Base-by-base conservation (phyloP, 1,284 basidiomycete species). In the Xerocomus amazonicus region DNA sequence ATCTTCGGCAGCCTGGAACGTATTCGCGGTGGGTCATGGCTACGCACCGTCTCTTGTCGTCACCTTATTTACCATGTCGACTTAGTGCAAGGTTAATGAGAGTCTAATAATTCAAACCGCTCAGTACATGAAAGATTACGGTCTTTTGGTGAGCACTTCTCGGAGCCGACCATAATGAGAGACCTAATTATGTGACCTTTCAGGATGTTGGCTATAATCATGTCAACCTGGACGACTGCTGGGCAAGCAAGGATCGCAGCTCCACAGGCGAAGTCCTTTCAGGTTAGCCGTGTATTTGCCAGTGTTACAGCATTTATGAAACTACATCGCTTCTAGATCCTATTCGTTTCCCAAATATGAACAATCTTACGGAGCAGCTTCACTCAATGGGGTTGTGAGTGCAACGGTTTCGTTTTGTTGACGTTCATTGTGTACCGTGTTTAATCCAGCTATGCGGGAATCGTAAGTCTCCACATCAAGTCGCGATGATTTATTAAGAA, bases 181-280 rank as follows among this genome's bases (percentile, higher is more conserved):
- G 26, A 31, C 41, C 16, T 32, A 12, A 42, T 53, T 23, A 56
- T 40, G n/a, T 17, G 19, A 23, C 19, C 13, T 17, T 27, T 27
- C 32, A 81, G 77, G 75, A 76, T 48, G 68, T 68, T 45, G 80
- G 80, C 0, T 82, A 81, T 59, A 70, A 72, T 38, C 67, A 77
- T 51, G 69, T 81, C 48, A 82, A 79, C 54, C 64, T 83, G 47
- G 80, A 83, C 52, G 80, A 82, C 49, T 83, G 80, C 55, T 83
- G 78, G 62, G 72, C 78, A 6, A 73, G 75, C 58, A 76, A 73
- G 56, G 67, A 75, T 42, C 70, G 80, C 37, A 76, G 58, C 48
- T 56, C 68, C 7, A 61, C 63, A 4, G 80, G 80, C 13, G 65
- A 76, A 51, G 71, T 82, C 31, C 63, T 79, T 43, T 77, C 74